phyloP scores from a whole-genome alignment of 352 stramenopile species.

The Phytophthora sp. region DNA sequence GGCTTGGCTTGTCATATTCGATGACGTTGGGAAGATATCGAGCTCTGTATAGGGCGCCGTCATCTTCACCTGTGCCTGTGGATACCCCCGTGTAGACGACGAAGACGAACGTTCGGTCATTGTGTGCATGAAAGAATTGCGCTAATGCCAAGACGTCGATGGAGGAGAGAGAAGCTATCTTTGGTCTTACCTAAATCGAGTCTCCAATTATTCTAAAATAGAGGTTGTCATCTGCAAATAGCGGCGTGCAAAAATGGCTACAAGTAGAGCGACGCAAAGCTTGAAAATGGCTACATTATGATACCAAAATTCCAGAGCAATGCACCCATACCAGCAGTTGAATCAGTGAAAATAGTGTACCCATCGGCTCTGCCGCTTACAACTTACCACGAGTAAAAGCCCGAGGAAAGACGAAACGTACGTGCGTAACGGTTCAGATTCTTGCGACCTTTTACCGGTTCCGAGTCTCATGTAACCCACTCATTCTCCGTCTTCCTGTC shows the following conservation, averaged over 20 bases:
- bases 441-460: constrained; percentile 23
- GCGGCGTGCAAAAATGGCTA: too few species aligned
- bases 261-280: too few species aligned
- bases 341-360: not conserved
- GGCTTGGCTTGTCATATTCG: not conserved
- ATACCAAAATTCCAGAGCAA: not conserved
- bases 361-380: constrained; percentile 14
- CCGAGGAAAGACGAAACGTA: constrained; percentile 20
- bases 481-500: constrained; percentile 21
- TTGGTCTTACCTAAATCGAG: constrained; percentile 14
- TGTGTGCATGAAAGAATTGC: constrained; percentile 5
- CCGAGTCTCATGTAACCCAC: not conserved
- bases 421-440: constrained; percentile 8
- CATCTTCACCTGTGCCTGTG: constrained; percentile 1
- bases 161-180: constrained; percentile 8
- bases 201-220: too few species aligned
- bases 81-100: constrained; percentile 7
- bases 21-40: constrained; percentile 28
- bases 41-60: constrained; percentile 28
- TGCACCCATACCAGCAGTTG: constrained; percentile 1
- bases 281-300: too few species aligned
- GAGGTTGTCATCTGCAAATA: too few species aligned
- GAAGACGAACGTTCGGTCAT: constrained; percentile 16
- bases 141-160: too few species aligned
- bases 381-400: not conserved